phyloP scores from a whole-genome alignment of 208 protist genomes.

The Trypanosoma platydactyli region DNA sequence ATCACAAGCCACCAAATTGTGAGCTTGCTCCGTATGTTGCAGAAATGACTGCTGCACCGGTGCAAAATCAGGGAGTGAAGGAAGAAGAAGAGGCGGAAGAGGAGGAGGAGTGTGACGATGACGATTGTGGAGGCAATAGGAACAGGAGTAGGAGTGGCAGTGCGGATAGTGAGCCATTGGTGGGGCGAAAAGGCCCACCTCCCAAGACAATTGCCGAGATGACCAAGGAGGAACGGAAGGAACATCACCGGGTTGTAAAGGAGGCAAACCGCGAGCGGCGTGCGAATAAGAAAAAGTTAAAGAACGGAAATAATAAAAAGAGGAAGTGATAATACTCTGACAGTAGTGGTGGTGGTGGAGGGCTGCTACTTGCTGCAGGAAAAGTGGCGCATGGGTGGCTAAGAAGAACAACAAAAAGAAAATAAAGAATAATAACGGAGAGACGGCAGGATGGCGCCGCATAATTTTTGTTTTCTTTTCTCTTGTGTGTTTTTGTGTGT shows the following conservation, averaged over 20 bases:
- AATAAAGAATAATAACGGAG: too few species aligned
- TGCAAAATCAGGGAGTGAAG: constrained; percentile 3
- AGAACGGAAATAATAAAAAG: constrained; percentile 42
- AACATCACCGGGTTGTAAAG: constrained; percentile 75
- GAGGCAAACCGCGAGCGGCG: constrained; percentile 72
- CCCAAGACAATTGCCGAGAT: constrained; percentile 65
- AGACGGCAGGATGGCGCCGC: too few species aligned
- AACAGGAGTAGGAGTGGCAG: constrained; percentile 35
- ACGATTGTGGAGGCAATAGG: constrained; percentile 22
- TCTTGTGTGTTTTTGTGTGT: constrained; percentile 10
- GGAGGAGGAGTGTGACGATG: constrained; percentile 30
- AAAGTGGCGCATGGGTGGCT: neutral
- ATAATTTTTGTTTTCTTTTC: too few species aligned
- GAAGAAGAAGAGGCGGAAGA: constrained; percentile 22
- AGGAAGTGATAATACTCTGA: constrained; percentile 29
- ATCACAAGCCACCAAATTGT: constrained; percentile 50
- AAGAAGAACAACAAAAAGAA: constrained; percentile 36
- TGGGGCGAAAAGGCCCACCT: constrained; percentile 10
- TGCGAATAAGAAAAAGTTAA: constrained; percentile 74
- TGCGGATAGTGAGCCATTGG: constrained; percentile 60
- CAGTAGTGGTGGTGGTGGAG: too few species aligned
- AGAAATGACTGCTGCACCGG: constrained; percentile 46
- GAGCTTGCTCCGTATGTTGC: constrained; percentile 71
- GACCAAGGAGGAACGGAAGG: constrained; percentile 85
- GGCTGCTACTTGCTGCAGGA: neutral